Evolutionary conservation across 2,329 filamentous ascomycete species (phyloP), one percentile per base, ranked within the genome.

Genomic region (Reticulascus tulasneorum): DNA sequence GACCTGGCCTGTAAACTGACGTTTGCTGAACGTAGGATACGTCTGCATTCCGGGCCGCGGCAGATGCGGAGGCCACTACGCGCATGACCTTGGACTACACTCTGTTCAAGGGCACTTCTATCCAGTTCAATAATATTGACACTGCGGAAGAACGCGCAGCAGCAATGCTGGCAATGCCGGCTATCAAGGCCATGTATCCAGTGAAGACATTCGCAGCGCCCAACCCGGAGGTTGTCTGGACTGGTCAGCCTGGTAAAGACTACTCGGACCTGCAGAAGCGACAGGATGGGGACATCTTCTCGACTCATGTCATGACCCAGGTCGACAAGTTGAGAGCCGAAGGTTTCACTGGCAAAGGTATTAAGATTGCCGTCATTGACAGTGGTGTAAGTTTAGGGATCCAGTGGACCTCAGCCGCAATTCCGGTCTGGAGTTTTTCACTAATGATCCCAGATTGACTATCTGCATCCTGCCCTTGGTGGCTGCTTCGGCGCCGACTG

Each of bases 361-460:
- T 67, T 16, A 59, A 58, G 17, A 55, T 72, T n/a, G 66, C 55
- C 5, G 50, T 71, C 23, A 52, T 69, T 28, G 61, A 67, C 40
- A 49, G 45, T 3, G 50, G 51, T 4, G 54, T 73, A 63, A 56
- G 69, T 62, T n/a, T n/a, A n/a, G n/a, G n/a, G n/a, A n/a, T n/a
- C n/a, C n/a, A n/a, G n/a, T n/a, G n/a, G n/a, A n/a, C n/a, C n/a
- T n/a, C n/a, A n/a, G n/a, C n/a, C n/a, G n/a, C n/a, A n/a, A n/a
- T n/a, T n/a, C n/a, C n/a, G n/a, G n/a, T n/a, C n/a, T n/a, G n/a
- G n/a, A n/a, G n/a, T n/a, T n/a, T n/a, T n/a, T n/a, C n/a, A n/a
- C n/a, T n/a, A n/a, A n/a, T n/a, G n/a, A n/a, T n/a, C n/a, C n/a
- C 26, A 73, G 69, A 58, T 79, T 31, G 79, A 84, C 50, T 82